Base-by-base conservation (phyloP, 192 early-diverging fungal genomes). In the Coemansia sp. region DNA sequence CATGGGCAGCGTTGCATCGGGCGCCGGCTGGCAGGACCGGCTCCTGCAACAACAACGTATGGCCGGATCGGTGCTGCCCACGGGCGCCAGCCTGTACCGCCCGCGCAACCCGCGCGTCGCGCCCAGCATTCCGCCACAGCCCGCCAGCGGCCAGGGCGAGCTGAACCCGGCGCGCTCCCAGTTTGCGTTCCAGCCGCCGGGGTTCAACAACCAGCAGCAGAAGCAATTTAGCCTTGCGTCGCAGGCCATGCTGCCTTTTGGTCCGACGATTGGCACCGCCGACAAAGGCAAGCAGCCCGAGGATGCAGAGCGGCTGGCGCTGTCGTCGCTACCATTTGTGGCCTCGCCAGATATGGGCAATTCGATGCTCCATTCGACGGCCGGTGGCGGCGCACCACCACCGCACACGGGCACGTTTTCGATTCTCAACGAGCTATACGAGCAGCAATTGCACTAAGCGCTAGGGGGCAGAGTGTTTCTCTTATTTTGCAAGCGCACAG, bases 41-140 rank as follows among this genome's bases (percentile, higher is more conserved):
- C 55, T 77, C 22, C 59, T 77, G 12, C 68, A 70, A 55, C 62
- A 70, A 40, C 74, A 77, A 31, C 62, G 64, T 25, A 70, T 77
- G 62, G 66, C 74, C 2, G 74, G 74, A 14, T 77, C 74, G 3
- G 54, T 77, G 22, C 62, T 55, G 25, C 74, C 74, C 1, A 77
- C 74, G 0, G 74, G 74, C 3, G 63, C 66, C 38, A 77, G 74
- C 21, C 54, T 77, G 21, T 77, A 70, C 39, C 39, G 47, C 9
- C 55, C 64, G 38, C 28, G 32, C 6, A 26, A 45, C 25, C 21
- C 39, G 15, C 41, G 41, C 20, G 57, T 34, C 27, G 22, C 34
- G 14, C 27, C 52, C 15, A 32, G 38, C 27, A 58, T 50, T 38
- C 36, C 55, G 10, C 54, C 60, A 3, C 50, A 44, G n/a, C 66